Evolutionary conservation across 73 alveolate species (phyloP), one percentile per base, ranked within the genome.

Genomic region (Urostyla sp.): DNA sequence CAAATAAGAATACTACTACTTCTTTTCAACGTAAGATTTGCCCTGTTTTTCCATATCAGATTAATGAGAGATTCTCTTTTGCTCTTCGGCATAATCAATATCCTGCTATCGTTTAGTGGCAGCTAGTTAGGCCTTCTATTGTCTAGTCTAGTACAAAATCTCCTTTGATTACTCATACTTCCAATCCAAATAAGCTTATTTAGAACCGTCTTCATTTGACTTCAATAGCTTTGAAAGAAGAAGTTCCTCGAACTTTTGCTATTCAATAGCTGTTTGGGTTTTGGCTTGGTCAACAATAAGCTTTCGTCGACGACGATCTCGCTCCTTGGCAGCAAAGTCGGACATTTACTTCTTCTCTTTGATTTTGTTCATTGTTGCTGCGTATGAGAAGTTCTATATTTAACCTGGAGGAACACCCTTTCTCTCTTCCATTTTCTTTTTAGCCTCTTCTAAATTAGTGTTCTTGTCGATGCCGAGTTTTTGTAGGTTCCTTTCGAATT

Each of bases 241-340:
- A 83, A 37, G 85, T 81, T 92, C 95, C 94, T 86, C 94, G 79
- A 85, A 82, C 95, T 88, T 94, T 88, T 90, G 89, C 88, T 53
- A 87, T 73, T 89, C 93, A 35, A 84, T 56, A 7, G 36, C 43
- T 13, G 35, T 52, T 36, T 74, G 84, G 48, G 85, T 84, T 50
- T 93, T 89, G 40, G 91, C 94, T 59, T 96, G 94, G 85, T 94
- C 99, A 5, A 96, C 99, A 36, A 94, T 82, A 83, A 93, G 85
- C 77, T 94, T 96, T 80, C 99, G 92, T 69, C 97, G 88, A 80
- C 99, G 87, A 72, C 98, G 72, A 74, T 96, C 98, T 90, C 99
- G 72, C 78, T 96, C 99, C 46, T 94, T 96, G 37, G 96, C 92
- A 0, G 98, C 93, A 72, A 91, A 92, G 81, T 87, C 98, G 57